Conservation (phyloP, 164 flowering plant genomes). For the Malania oleifera region DNA sequence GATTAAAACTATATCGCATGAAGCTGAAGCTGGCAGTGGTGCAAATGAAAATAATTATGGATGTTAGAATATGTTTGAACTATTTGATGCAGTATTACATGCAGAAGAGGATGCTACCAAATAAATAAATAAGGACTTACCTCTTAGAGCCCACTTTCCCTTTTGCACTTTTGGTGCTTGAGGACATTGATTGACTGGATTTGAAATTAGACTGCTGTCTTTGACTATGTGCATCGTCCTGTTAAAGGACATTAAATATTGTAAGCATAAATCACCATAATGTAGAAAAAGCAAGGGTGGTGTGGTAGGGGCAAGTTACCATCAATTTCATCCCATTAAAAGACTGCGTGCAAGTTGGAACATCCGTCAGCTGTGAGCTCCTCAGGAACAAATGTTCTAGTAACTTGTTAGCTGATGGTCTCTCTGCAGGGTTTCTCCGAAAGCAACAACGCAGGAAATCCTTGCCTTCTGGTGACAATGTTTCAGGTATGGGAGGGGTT, state of each 20-base stretch:
- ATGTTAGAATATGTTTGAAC: background rate
- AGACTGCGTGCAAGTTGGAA: slow-evolving; percentile 15
- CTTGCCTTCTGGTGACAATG: slow-evolving; percentile 70
- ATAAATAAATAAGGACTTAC: slow-evolving; percentile 18
- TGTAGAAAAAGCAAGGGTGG: background rate
- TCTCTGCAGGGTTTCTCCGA: slow-evolving; percentile 78
- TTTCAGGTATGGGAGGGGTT: slow-evolving; percentile 75
- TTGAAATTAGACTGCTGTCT: slow-evolving; percentile 5
- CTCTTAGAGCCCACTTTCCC: slow-evolving; percentile 15
- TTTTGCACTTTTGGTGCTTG: slow-evolving; percentile 5
- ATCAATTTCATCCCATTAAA: slow-evolving; percentile 22
- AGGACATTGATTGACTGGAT: slow-evolving; percentile 10
- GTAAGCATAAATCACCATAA: background rate
- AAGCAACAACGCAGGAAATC: slow-evolving; percentile 79
- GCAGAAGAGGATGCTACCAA: background rate
- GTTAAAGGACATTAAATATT: background rate
- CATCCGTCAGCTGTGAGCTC: slow-evolving; percentile 34
- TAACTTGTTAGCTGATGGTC: slow-evolving; percentile 64
- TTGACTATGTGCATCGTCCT: slow-evolving; percentile 25
- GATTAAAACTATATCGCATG: slow-evolving; percentile 32
- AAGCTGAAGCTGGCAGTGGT: slow-evolving; percentile 21
- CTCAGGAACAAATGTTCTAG: slow-evolving; percentile 71
- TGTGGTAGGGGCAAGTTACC: slow-evolving; percentile 14
- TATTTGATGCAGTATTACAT: background rate
- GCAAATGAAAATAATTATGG: slow-evolving; percentile 1